Evolutionary conservation across 176 grass and related monocot genomes (phyloP), one percentile per base, ranked within the genome.

Genomic region (Saccharum officinarum): DNA sequence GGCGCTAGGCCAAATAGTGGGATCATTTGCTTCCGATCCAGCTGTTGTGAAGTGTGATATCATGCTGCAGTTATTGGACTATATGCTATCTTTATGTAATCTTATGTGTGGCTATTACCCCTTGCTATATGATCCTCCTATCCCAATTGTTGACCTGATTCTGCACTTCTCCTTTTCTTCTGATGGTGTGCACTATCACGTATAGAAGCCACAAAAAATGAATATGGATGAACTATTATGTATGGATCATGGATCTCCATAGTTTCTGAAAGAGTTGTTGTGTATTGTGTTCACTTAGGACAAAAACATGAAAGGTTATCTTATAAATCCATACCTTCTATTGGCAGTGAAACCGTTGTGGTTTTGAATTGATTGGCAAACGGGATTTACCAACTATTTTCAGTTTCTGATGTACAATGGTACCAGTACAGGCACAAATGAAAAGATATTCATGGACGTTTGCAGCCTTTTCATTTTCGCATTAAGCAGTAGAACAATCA

Each of bases 1-100:
- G 86, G 86, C 80, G 63, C 38, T 91, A 14, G 54, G 54, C 20
- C 18, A 60, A 78, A 79, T 37, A 31, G 28, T 66, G 65, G 52
- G 36, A 33, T 31, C 71, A 22, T 82, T 87, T n/a, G 17, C 30
- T 87, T 57, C 80, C 34, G 33, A 34, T 36, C 34, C 64, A 45
- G 28, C 39, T 39, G 84, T 67, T 67, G 31, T 62, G 61, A 76
- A 89, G 42, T 79, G 59, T 70, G 69, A 40, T 45, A 80, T 52
- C 54, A 73, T 69, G 75, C 45, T 26, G 66, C 36, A 38, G 36
- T 83, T 87, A 15, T 86, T 77, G 61, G 57, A 64, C 30, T 70
- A 60, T 22, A 7, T 42, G 15, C 67, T 63, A 67, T 15, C 41
- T 33, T 60, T 9, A 55, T 90, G 71, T 71, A 75, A 69, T 69